Evolutionary conservation across 2,329 filamentous ascomycete genomes (phyloP).

Genomic region (Aspergillus hiratsukae): DNA sequence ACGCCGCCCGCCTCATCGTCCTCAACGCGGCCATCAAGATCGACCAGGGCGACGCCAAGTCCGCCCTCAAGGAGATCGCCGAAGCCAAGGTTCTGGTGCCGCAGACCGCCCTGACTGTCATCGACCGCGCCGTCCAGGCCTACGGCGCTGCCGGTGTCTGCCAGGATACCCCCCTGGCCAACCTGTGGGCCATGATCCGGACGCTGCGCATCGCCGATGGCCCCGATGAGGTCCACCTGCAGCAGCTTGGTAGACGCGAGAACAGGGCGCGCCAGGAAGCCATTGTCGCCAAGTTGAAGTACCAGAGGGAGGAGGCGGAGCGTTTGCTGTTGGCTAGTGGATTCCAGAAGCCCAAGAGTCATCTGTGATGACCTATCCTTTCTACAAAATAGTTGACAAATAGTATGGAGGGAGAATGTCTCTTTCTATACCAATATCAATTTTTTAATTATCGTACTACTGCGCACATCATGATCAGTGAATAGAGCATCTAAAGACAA

Average conservation of each 20-base stretch:
- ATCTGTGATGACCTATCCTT: slow-evolving; percentile 20
- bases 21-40: slow-evolving; percentile 95
- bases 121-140: slow-evolving; percentile 90
- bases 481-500: neutral
- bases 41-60: slow-evolving; percentile 82
- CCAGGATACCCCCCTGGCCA: slow-evolving; percentile 88
- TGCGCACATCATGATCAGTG: no score
- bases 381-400: neutral
- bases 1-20: slow-evolving; percentile 81
- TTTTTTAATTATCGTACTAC: neutral
- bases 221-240: slow-evolving; percentile 88
- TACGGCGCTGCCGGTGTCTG: slow-evolving; percentile 87
- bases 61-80: slow-evolving; percentile 86
- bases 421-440: neutral
- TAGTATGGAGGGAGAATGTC: neutral
- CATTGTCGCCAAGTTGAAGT: slow-evolving; percentile 38
- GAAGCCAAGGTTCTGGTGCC: slow-evolving; percentile 93
- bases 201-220: slow-evolving; percentile 87
- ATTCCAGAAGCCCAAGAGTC: slow-evolving; percentile 31
- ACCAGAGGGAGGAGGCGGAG: slow-evolving; percentile 38
- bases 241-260: slow-evolving; percentile 54
- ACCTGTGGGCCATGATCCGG: slow-evolving; percentile 74
- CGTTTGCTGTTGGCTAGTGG: slow-evolving; percentile 34
- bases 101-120: slow-evolving; percentile 73
- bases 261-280: slow-evolving; percentile 47